Percentiles rank a stretch among this genome's conserved stretches.
Evolutionary conservation across 2,329 filamentous ascomycete species (phyloP).

Genomic region (Knufia fluminis): DNA sequence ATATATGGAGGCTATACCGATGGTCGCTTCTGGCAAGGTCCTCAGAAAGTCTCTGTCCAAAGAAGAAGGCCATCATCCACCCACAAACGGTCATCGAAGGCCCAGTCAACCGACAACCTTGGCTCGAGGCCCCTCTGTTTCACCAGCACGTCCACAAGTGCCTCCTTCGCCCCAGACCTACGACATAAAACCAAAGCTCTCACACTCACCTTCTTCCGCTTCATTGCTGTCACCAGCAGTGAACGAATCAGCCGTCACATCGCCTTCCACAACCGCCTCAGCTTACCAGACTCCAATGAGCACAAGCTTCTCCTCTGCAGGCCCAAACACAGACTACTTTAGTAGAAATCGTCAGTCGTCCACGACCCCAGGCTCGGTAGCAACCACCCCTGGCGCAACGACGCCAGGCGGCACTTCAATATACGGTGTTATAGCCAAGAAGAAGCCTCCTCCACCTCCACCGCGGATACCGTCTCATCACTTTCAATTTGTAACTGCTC

Average conservation of each 20-base stretch:
- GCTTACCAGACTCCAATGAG: slow-evolving; percentile 22
- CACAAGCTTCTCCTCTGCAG: slow-evolving; percentile 30
- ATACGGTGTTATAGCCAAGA: slow-evolving; percentile 44
- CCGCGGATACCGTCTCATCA: slow-evolving; percentile 47
- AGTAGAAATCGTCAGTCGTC: slow-evolving; percentile 33
- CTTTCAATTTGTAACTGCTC: slow-evolving; percentile 53
- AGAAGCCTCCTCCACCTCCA: slow-evolving; percentile 67
- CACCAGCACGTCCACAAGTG: slow-evolving; percentile 24
- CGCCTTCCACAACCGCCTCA: slow-evolving; percentile 23
- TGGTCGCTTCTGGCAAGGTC: slow-evolving; percentile 59
- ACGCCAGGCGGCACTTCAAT: slow-evolving; percentile 17
- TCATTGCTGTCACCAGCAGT: slow-evolving; percentile 25
- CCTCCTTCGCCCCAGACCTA: slow-evolving; percentile 22
- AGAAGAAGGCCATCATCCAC: slow-evolving; percentile 39
- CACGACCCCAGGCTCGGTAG: slow-evolving; percentile 26
- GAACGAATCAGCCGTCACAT: slow-evolving; percentile 23
- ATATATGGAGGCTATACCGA: slow-evolving; percentile 56
- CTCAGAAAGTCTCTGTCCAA: slow-evolving; percentile 47
- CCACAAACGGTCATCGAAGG: slow-evolving; percentile 31
- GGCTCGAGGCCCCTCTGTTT: slow-evolving; percentile 25
- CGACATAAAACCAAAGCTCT: slow-evolving; percentile 29
- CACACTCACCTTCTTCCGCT: slow-evolving; percentile 24
- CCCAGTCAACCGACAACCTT: slow-evolving; percentile 30
- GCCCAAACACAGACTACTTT: slow-evolving; percentile 39
- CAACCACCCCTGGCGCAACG: slow-evolving; percentile 20